phyloP scores from a whole-genome alignment of 345 rosid species.

The Durio zibethinus region DNA sequence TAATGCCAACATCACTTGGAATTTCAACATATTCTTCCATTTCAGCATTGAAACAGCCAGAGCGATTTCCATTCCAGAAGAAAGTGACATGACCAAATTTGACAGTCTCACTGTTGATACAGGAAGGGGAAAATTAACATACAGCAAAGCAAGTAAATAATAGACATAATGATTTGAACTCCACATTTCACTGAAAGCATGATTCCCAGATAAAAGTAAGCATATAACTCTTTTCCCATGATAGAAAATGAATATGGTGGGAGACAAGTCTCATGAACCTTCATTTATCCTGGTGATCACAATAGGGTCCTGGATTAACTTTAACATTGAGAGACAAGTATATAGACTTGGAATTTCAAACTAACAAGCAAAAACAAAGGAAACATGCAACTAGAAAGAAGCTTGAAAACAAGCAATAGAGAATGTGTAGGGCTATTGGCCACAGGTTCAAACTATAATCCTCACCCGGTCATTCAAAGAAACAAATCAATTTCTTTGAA shows the following conservation, averaged over 20 bases:
- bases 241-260: neutral
- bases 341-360: neutral
- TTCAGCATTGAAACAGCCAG: slow-evolving; percentile 70
- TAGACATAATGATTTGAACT: neutral
- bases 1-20: slow-evolving; percentile 89
- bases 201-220: neutral
- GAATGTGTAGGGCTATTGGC: neutral
- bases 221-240: neutral
- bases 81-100: slow-evolving; percentile 96
- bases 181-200: too few relatives aligned
- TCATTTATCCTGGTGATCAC: neutral
- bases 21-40: slow-evolving; percentile 91
- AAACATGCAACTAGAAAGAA: neutral
- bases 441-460: too few relatives aligned
- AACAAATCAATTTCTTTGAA: too few relatives aligned
- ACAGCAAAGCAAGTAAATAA: neutral
- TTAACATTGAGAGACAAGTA: neutral
- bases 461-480: neutral
- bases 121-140: neutral
- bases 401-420: neutral
- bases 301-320: neutral
- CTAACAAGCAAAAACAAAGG: neutral
- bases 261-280: neutral
- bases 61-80: slow-evolving; percentile 98
- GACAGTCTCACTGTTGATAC: slow-evolving; percentile 71